Percentiles rank a stretch among this genome's conserved stretches.
phyloP scores from a whole-genome alignment of 305 asterid species.

The Fraxinus velutina region DNA sequence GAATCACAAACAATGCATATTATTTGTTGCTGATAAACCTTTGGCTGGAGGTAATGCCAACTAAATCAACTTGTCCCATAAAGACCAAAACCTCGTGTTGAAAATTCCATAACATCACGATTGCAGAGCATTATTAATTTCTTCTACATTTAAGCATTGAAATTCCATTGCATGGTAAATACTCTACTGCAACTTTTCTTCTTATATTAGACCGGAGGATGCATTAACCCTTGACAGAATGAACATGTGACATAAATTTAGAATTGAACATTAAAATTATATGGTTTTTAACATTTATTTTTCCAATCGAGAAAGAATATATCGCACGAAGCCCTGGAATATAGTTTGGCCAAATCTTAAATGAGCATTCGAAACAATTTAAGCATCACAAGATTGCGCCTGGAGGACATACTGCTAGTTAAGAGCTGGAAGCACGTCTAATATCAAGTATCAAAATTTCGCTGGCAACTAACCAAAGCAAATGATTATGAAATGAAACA shows the following conservation, averaged over 20 bases:
- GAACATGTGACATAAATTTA: neutral
- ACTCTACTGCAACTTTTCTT: neutral
- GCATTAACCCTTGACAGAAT: neutral
- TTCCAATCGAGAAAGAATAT: neutral
- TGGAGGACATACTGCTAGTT: neutral
- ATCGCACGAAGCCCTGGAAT: neutral
- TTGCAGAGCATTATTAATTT: neutral
- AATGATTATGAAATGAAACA: neutral
- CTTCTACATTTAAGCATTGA: neutral
- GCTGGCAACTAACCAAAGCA: slow-evolving; percentile 19
- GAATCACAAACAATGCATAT: neutral
- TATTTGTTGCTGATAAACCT: neutral
- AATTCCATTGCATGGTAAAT: neutral
- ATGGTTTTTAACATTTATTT: neutral
- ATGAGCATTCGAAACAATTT: neutral
- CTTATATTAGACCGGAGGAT: neutral
- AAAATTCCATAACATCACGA: neutral
- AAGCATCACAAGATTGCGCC: neutral
- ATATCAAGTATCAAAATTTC: neutral
- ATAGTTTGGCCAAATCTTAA: neutral
- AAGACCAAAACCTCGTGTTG: neutral
- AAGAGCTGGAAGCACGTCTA: neutral
- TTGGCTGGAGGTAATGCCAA: neutral
- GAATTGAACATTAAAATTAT: neutral
- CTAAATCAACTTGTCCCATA: neutral